These are phyloP conservation scores for Eremochloa ophiuroides DNA, from an alignment of 176 grass and related monocot species.

Conservation along the genomic window DNA sequence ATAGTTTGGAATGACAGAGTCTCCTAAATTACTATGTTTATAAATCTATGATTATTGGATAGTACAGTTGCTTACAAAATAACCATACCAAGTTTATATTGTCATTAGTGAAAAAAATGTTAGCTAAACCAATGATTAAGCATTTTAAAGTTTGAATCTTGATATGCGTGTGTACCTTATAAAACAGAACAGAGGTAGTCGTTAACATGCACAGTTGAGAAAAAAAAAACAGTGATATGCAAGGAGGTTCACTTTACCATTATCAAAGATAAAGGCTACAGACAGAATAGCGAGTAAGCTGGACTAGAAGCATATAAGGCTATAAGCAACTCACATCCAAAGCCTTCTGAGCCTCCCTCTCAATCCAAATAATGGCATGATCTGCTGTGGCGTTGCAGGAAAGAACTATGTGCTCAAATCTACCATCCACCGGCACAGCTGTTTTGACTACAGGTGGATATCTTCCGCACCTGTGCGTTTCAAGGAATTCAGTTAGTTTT, in stretches of 20 bases:
- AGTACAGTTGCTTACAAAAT: too few species aligned
- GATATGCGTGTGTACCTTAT: too few species aligned
- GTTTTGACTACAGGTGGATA: constrained; percentile 87
- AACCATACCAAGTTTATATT: too few species aligned
- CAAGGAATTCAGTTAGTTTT: not conserved
- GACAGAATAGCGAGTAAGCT: not conserved
- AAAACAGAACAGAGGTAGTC: not conserved
- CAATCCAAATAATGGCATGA: constrained; percentile 82
- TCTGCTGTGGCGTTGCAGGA: constrained; percentile 92
- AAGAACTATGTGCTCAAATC: constrained; percentile 93
- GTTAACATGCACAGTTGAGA: not conserved
- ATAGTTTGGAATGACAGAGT: too few species aligned
- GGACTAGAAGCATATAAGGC: not conserved
- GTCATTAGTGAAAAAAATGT: too few species aligned
- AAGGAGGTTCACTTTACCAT: not conserved
- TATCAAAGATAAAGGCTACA: not conserved
- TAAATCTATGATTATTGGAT: too few species aligned
- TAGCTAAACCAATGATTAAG: too few species aligned
- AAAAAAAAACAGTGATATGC: not conserved
- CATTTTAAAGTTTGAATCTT: too few species aligned
- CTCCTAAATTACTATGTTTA: too few species aligned
- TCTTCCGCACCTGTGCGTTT: constrained; percentile 66
- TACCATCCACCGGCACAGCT: constrained; percentile 90
- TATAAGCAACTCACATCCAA: constrained; percentile 65
- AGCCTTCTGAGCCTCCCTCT: constrained; percentile 77